phyloP scores from a whole-genome alignment of 257 asterid species.

The Coffea canephora region DNA sequence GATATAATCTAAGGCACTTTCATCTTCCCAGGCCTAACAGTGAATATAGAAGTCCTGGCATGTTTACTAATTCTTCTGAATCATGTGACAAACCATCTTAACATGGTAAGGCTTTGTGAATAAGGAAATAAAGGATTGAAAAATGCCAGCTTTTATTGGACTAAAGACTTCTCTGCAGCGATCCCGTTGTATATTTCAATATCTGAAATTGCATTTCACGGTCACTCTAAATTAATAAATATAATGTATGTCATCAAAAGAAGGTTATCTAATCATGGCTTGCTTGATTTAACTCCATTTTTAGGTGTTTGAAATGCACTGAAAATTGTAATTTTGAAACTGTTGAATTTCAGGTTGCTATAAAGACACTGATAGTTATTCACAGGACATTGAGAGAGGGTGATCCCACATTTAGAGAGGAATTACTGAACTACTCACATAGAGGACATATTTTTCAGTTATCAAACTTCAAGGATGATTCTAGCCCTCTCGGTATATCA shows the following conservation, averaged over 20 bases:
- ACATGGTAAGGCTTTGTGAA: neutral
- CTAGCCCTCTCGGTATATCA: slow-evolving; percentile 64
- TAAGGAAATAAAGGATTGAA: neutral
- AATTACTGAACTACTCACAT: slow-evolving; percentile 52
- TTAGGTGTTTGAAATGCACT: neutral
- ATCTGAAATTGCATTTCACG: neutral
- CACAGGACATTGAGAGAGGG: slow-evolving; percentile 87
- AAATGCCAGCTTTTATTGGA: neutral
- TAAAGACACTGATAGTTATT: slow-evolving; percentile 70
- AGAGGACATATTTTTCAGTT: slow-evolving; percentile 66
- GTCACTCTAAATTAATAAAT: neutral
- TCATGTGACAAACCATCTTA: neutral
- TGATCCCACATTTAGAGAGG: slow-evolving; percentile 77
- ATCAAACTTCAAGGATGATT: slow-evolving; percentile 86
- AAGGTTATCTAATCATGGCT: neutral
- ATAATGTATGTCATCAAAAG: neutral
- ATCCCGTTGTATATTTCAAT: neutral
- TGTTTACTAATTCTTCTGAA: neutral
- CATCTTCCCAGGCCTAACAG: too few species aligned
- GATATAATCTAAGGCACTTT: neutral
- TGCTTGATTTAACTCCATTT: neutral
- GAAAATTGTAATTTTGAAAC: neutral
- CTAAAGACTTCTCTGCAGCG: neutral
- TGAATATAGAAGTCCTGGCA: neutral
- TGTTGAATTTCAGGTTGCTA: slow-evolving; percentile 60